These are phyloP conservation scores for Silybum marianum DNA, from an alignment of 129 eudicot species.

Conservation along the genomic window DNA sequence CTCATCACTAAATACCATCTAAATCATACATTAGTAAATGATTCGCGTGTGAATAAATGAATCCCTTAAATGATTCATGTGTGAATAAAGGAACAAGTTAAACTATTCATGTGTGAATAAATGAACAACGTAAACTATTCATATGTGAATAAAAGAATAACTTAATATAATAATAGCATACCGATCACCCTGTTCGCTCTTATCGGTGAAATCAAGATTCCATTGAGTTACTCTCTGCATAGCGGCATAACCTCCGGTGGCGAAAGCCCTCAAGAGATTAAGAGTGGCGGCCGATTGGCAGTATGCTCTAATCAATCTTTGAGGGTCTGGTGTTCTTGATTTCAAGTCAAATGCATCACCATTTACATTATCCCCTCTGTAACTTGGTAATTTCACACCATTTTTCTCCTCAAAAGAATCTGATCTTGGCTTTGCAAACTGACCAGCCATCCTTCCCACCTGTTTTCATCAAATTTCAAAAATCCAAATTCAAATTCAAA, in stretches of 20 bases:
- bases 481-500: conserved; percentile 23
- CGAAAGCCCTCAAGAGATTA: conserved; percentile 93
- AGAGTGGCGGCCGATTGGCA: conserved; percentile 90
- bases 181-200: conserved; percentile 93
- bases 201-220: conserved; percentile 87
- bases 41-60: not conserved
- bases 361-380: conserved; percentile 89
- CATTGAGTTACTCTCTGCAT: conserved; percentile 95
- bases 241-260: conserved; percentile 96
- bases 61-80: not conserved
- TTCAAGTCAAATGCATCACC: conserved; percentile 83
- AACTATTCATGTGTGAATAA: not conserved
- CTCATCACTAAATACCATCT: conserved; percentile 4
- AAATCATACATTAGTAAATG: not conserved
- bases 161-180: conserved; percentile 21
- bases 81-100: not conserved
- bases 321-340: conserved; percentile 89
- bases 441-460: conserved; percentile 99
- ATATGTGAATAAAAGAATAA: not conserved
- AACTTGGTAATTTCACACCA: conserved; percentile 90
- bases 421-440: conserved; percentile 93
- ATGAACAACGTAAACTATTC: not conserved
- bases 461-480: conserved; percentile 19
- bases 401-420: conserved; percentile 80
- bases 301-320: conserved; percentile 93